phyloP scores from a whole-genome alignment of 2,329 filamentous ascomycete species.

The Chaetothyriales sp. region DNA sequence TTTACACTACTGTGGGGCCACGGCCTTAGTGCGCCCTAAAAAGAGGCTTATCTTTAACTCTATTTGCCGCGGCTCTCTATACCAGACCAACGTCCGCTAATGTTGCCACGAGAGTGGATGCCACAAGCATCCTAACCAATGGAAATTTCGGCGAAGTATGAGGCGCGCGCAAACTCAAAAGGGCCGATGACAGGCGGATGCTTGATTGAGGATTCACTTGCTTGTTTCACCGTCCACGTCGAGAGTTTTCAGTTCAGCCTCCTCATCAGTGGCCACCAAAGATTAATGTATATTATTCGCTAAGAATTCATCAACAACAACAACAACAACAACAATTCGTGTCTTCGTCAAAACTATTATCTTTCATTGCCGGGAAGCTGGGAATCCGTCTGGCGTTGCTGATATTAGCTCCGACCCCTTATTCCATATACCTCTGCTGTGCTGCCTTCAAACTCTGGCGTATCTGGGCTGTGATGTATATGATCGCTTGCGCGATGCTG shows the following conservation, averaged over 20 bases:
- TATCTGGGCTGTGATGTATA: constrained; percentile 29
- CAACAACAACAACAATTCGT: not conserved
- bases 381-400: not conserved
- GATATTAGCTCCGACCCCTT: not conserved
- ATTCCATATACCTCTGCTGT: constrained; percentile 11
- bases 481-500: constrained; percentile 35
- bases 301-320: not conserved
- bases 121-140: no score
- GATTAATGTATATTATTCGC: not conserved
- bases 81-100: no score
- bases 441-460: constrained; percentile 12
- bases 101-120: no score
- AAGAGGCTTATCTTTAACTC: no score
- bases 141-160: not conserved
- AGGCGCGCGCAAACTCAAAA: not conserved
- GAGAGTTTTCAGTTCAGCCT: not conserved
- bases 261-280: not conserved
- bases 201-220: not conserved
- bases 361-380: not conserved
- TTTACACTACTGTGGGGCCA: not conserved
- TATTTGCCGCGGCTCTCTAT: no score
- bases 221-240: not conserved
- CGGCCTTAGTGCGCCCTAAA: no score
- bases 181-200: not conserved
- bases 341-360: not conserved